A percentile compares a stretch with the other conserved stretches of the same genome.
Evolutionary conservation across 148 eudicot species (phyloP).

Genomic region (Euryodendron excelsum): DNA sequence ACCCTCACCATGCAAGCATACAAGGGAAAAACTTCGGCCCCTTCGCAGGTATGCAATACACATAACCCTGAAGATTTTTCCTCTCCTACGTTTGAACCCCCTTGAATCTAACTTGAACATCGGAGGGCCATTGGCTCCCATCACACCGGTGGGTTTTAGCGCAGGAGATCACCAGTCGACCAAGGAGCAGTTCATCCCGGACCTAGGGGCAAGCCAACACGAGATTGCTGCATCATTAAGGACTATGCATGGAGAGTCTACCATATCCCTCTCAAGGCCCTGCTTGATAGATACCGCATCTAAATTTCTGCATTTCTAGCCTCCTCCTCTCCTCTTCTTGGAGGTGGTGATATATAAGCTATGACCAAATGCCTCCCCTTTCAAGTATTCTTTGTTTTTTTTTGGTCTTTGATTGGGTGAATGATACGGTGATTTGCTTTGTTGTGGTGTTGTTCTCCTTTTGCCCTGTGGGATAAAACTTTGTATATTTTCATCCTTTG

Average conservation of each 20-base stretch:
- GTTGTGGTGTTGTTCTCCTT: neutral
- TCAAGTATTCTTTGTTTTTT: neutral
- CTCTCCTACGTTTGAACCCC: too few species aligned
- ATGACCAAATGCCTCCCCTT: neutral
- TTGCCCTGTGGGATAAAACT: neutral
- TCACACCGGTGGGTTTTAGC: too few species aligned
- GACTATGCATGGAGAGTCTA: constrained; percentile 90
- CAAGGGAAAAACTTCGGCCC: too few species aligned
- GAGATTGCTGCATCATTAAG: too few species aligned
- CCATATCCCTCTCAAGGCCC: constrained; percentile 63
- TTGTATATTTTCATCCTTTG: neutral
- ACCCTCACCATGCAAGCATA: too few species aligned
- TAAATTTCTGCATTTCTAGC: neutral
- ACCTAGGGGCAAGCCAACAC: too few species aligned
- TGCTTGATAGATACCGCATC: constrained; percentile 62
- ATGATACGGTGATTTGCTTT: neutral
- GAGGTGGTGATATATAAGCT: neutral
- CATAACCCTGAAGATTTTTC: too few species aligned
- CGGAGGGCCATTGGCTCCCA: too few species aligned
- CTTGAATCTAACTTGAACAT: too few species aligned
- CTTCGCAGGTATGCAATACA: too few species aligned
- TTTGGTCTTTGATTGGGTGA: neutral
- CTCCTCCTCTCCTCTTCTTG: neutral
- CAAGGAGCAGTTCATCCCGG: too few species aligned
- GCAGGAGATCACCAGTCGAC: too few species aligned